Evolutionary conservation across 2,329 filamentous ascomycete genomes (phyloP).

Genomic region (Penicillium sp.): DNA sequence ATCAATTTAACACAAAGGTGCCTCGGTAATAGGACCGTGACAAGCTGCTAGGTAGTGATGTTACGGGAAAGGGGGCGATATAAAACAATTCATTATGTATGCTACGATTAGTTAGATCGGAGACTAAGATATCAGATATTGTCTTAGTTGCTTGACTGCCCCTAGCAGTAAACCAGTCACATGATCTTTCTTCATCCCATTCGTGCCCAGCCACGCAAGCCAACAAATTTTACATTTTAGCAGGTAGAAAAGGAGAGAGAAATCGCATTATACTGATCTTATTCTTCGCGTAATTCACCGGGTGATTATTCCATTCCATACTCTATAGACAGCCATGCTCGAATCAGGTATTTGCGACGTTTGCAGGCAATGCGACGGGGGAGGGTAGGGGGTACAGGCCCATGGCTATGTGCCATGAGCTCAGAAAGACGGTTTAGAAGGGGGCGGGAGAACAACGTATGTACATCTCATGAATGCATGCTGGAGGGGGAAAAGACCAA

Average conservation of each 20-base stretch:
- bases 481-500: constrained; percentile 23
- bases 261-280: constrained; percentile 35
- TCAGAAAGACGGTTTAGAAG: constrained; percentile 17
- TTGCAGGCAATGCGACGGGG: constrained; percentile 29
- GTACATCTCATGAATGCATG: constrained; percentile 43
- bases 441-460: constrained; percentile 33
- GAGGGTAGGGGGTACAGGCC: constrained; percentile 12
- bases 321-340: constrained; percentile 39
- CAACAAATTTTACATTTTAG: not conserved
- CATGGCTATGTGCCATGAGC: constrained; percentile 20
- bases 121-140: not conserved
- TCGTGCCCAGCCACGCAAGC: not conserved
- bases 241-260: constrained; percentile 8
- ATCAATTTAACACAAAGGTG: not conserved
- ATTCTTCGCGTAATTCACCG: constrained; percentile 35
- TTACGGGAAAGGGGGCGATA: not conserved
- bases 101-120: not conserved
- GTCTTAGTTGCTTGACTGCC: not conserved
- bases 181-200: not conserved
- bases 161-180: not conserved
- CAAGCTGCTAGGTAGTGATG: not conserved
- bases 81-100: not conserved
- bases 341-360: constrained; percentile 37
- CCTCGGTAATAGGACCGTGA: not conserved
- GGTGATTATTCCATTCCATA: constrained; percentile 40